Conservation (phyloP, 1,284 basidiomycete genomes). For the Malassezia vespertilionis region DNA sequence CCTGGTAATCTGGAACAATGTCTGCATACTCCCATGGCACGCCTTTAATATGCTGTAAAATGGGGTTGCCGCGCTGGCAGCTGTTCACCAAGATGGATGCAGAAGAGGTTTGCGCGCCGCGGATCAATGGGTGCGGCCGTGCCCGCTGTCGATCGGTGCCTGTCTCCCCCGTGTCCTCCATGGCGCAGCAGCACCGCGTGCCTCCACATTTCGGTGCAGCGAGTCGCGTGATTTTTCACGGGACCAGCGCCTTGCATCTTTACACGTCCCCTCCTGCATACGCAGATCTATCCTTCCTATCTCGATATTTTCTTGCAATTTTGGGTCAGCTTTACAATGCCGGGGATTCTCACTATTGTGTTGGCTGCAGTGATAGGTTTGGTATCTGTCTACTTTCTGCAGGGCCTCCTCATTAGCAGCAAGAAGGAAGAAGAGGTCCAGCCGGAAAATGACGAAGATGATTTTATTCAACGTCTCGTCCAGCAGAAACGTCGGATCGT, state of each 20-base stretch:
- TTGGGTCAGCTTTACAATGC: slow-evolving; percentile 5
- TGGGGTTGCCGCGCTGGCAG: slow-evolving; percentile 59
- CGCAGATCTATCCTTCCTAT: too few species aligned
- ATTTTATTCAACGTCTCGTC: slow-evolving; percentile 13
- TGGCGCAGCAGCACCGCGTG: not conserved
- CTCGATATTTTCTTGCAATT: not conserved
- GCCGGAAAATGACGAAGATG: not conserved
- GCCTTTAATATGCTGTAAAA: slow-evolving; percentile 71
- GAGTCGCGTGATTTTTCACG: slow-evolving; percentile 8
- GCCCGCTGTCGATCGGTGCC: not conserved
- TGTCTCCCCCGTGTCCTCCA: not conserved
- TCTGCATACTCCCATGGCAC: slow-evolving; percentile 90
- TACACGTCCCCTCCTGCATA: not conserved
- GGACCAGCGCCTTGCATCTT: not conserved
- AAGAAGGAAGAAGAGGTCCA: not conserved
- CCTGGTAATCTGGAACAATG: slow-evolving; percentile 63
- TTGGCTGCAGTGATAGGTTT: slow-evolving; percentile 5
- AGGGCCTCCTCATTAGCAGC: slow-evolving; percentile 1
- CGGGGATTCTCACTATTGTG: not conserved
- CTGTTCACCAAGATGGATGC: slow-evolving; percentile 34
- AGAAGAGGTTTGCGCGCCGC: slow-evolving; percentile 26
- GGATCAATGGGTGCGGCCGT: slow-evolving; percentile 25
- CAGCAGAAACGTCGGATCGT: slow-evolving; percentile 41
- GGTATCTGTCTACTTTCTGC: slow-evolving; percentile 7
- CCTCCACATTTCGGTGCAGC: not conserved